Evolutionary conservation across 2,329 filamentous ascomycete species (phyloP).

Genomic region (Diplocarpon mali): DNA sequence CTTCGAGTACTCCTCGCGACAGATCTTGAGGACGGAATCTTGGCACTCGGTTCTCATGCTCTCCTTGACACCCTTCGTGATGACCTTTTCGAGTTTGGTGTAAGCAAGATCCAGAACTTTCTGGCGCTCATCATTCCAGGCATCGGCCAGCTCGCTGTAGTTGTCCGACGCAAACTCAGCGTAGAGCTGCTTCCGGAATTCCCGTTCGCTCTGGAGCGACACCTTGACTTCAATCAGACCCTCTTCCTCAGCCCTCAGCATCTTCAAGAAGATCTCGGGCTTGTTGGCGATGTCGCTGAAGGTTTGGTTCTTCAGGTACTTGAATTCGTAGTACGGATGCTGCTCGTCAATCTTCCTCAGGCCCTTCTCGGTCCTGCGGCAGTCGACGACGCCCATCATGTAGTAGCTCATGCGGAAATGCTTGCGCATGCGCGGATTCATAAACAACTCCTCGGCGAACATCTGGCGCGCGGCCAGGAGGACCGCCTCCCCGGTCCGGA

Average conservation of each 20-base stretch:
- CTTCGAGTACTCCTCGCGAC: slow-evolving; percentile 78
- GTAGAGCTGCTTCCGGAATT: slow-evolving; percentile 68
- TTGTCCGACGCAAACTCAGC: slow-evolving; percentile 87
- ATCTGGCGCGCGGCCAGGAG: slow-evolving; percentile 72
- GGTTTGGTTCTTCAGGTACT: slow-evolving; percentile 86
- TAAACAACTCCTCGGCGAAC: slow-evolving; percentile 82
- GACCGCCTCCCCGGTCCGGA: slow-evolving; percentile 64
- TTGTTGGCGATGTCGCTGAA: slow-evolving; percentile 69
- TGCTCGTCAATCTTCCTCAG: slow-evolving; percentile 87
- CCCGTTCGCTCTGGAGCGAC: slow-evolving; percentile 61
- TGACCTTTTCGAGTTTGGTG: slow-evolving; percentile 68
- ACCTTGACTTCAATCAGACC: slow-evolving; percentile 81
- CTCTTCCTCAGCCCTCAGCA: slow-evolving; percentile 95
- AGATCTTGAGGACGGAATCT: slow-evolving; percentile 77
- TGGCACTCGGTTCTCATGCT: slow-evolving; percentile 89
- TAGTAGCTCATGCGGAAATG: slow-evolving; percentile 78
- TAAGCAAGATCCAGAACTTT: slow-evolving; percentile 77
- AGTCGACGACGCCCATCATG: slow-evolving; percentile 72
- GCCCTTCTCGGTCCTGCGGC: slow-evolving; percentile 86
- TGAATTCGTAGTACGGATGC: slow-evolving; percentile 95
- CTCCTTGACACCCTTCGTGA: slow-evolving; percentile 89
- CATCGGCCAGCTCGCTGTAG: slow-evolving; percentile 86
- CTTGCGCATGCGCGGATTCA: slow-evolving; percentile 81
- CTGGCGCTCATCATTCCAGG: slow-evolving; percentile 82
- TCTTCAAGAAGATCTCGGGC: slow-evolving; percentile 87